Conservation (phyloP, 768 basidiomycete genomes). For the Boletus rubescentipes region DNA sequence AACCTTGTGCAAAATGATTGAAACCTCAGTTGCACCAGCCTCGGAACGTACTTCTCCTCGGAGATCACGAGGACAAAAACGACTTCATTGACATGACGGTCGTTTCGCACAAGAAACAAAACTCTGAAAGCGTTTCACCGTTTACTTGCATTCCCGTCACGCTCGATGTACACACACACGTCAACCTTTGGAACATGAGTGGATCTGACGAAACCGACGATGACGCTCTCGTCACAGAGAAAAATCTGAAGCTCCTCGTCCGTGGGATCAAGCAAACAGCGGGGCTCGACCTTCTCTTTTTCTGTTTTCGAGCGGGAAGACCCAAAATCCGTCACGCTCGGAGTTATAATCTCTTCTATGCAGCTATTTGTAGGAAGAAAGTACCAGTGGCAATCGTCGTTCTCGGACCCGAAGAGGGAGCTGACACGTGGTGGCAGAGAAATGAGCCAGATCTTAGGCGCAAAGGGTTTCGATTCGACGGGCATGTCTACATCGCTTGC, state of each 20-base stretch:
- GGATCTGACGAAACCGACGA: constrained; percentile 15
- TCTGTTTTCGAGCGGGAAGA: constrained; percentile 29
- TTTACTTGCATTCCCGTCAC: constrained; percentile 3
- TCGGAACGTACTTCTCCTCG: constrained; percentile 19
- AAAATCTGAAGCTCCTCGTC: constrained; percentile 15
- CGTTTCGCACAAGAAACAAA: not conserved
- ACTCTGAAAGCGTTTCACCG: not conserved
- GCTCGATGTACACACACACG: constrained; percentile 7
- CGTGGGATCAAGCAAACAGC: constrained; percentile 13
- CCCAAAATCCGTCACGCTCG: constrained; percentile 15
- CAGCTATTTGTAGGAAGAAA: constrained; percentile 30
- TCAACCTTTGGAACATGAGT: constrained; percentile 19
- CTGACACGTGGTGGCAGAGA: constrained; percentile 27
- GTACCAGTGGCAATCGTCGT: constrained; percentile 32
- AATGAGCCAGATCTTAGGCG: constrained; percentile 22
- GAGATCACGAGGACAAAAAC: constrained; percentile 14
- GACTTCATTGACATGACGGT: constrained; percentile 11
- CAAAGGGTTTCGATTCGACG: constrained; percentile 25
- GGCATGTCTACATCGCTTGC: constrained; percentile 26
- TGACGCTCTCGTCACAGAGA: constrained; percentile 11
- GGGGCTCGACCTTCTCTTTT: constrained; percentile 26
- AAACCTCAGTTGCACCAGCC: constrained; percentile 11
- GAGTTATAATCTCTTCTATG: constrained; percentile 33
- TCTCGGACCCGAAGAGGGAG: constrained; percentile 32
- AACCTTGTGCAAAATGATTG: not conserved